Evolutionary conservation across 768 basidiomycete species (phyloP).

Genomic region (Boletus patriciae): DNA sequence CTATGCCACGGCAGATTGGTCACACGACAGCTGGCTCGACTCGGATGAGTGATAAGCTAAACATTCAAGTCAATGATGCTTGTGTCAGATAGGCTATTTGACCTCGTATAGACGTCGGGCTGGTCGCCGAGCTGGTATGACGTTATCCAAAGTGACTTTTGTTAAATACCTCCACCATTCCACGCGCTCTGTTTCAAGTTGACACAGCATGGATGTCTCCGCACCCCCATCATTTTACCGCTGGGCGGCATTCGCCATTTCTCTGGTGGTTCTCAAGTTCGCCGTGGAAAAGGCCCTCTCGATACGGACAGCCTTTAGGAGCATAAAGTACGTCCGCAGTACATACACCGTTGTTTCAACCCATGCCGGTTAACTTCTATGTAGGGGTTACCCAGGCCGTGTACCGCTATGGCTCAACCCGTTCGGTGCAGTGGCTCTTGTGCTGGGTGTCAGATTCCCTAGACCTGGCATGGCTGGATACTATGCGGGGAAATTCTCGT

Average conservation of each 20-base stretch:
- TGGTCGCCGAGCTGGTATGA: too few species aligned
- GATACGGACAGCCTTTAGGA: conserved; percentile 15
- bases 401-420: conserved; percentile 34
- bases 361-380: not conserved
- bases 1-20: too few species aligned
- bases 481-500: conserved; percentile 36
- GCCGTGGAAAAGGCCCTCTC: conserved; percentile 2
- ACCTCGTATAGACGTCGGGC: too few species aligned
- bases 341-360: not conserved
- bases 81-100: too few species aligned
- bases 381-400: conserved; percentile 23
- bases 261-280: conserved; percentile 10
- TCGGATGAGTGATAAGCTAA: too few species aligned
- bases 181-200: not conserved
- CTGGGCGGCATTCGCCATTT: conserved; percentile 7
- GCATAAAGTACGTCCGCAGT: conserved; percentile 13
- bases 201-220: conserved; percentile 8
- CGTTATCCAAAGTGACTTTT: not conserved
- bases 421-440: conserved; percentile 26
- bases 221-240: not conserved
- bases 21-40: too few species aligned
- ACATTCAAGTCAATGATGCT: too few species aligned
- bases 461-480: conserved; percentile 35
- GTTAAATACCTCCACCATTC: not conserved
- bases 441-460: conserved; percentile 36